A percentile compares a stretch with the other conserved stretches of the same genome.
These are phyloP conservation scores for Aspergillus unguis DNA, from an alignment of 2,329 filamentous ascomycete species.

Conservation along the genomic window DNA sequence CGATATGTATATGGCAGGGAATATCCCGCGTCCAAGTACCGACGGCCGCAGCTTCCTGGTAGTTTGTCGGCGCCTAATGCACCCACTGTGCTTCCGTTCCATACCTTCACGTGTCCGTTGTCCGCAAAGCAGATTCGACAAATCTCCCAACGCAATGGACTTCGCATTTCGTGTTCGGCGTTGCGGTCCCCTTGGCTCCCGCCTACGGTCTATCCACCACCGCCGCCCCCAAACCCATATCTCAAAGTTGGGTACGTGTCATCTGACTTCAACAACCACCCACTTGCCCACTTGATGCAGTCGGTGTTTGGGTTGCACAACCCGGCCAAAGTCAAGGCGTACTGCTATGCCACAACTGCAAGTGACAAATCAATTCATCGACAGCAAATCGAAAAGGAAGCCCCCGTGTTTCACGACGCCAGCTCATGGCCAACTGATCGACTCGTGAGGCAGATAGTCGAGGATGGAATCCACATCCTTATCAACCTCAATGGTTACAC, in stretches of 20 bases:
- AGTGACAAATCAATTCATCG: slow-evolving; percentile 88
- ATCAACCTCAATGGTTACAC: slow-evolving; percentile 99
- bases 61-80: slow-evolving; percentile 76
- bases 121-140: slow-evolving; percentile 86
- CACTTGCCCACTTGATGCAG: slow-evolving; percentile 95
- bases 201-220: slow-evolving; percentile 75
- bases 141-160: slow-evolving; percentile 91
- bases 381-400: slow-evolving; percentile 87
- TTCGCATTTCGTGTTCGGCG: slow-evolving; percentile 88
- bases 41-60: slow-evolving; percentile 68
- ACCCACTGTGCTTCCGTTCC: slow-evolving; percentile 92
- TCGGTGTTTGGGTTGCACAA: slow-evolving; percentile 95
- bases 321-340: slow-evolving; percentile 68
- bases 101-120: slow-evolving; percentile 93
- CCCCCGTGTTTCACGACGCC: slow-evolving; percentile 85
- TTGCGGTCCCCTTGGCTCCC: slow-evolving; percentile 85
- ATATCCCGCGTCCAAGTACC: slow-evolving; percentile 59
- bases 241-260: slow-evolving; percentile 96
- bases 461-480: slow-evolving; percentile 87
- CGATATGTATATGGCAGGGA: slow-evolving; percentile 63
- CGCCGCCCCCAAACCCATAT: slow-evolving; percentile 72
- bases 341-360: slow-evolving; percentile 91
- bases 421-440: slow-evolving; percentile 81
- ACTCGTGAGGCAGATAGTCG: slow-evolving; percentile 79
- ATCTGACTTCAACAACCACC: slow-evolving; percentile 98